phyloP scores from a whole-genome alignment of 129 eudicot genomes.

The Glebionis coronaria region DNA sequence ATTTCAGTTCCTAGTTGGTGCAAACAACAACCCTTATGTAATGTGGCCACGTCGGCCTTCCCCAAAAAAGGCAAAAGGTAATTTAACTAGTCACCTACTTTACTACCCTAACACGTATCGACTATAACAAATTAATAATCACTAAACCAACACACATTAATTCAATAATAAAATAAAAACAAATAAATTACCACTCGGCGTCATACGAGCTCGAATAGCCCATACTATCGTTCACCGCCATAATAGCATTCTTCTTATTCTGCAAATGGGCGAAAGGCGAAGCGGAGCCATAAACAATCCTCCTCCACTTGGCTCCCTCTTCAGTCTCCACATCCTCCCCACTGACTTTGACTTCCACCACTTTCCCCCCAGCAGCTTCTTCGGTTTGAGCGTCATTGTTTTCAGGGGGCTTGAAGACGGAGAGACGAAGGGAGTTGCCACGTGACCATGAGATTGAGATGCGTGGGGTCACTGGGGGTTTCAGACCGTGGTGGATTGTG shows the following conservation, averaged over 20 bases:
- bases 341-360: conserved; percentile 75
- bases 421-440: conserved; percentile 84
- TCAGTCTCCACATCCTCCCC: conserved; percentile 38
- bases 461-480: conserved; percentile 57
- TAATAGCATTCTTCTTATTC: conserved; percentile 62
- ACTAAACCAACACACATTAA: too few species aligned
- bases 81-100: too few species aligned
- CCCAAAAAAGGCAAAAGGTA: too few species aligned
- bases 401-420: conserved; percentile 48
- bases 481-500: conserved; percentile 62
- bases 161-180: too few species aligned
- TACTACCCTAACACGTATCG: too few species aligned
- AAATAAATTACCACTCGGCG: conserved; percentile 49
- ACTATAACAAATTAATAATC: too few species aligned
- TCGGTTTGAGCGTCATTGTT: not conserved
- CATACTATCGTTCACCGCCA: conserved; percentile 33
- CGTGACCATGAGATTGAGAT: conserved; percentile 84
- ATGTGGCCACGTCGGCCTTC: too few species aligned
- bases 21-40: too few species aligned
- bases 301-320: conserved; percentile 66
- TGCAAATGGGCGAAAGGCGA: conserved; percentile 85
- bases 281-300: conserved; percentile 77
- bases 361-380: conserved; percentile 53
- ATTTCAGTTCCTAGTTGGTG: too few species aligned
- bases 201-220: conserved; percentile 34